phyloP scores from a whole-genome alignment of 2,329 filamentous ascomycete species.

The Beauveria asiatica region DNA sequence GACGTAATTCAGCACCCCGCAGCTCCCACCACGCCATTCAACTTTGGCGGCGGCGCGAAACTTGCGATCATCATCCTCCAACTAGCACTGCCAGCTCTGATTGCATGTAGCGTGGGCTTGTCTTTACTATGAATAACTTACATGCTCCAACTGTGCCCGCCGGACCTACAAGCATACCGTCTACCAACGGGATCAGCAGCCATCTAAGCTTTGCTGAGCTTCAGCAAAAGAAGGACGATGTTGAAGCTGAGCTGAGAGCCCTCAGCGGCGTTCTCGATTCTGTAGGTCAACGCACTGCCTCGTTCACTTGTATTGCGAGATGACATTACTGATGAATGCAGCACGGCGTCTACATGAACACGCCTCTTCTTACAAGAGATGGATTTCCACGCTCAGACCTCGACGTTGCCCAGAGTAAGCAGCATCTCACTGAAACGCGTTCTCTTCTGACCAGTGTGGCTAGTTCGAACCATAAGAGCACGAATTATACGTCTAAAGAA shows the following conservation, averaged over 20 bases:
- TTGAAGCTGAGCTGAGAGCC: slow-evolving; percentile 81
- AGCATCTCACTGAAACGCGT: not conserved
- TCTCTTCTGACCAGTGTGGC: slow-evolving; percentile 13
- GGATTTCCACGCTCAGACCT: slow-evolving; percentile 90
- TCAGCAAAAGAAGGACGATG: slow-evolving; percentile 70
- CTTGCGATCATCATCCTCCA: not conserved
- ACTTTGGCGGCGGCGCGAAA: not conserved
- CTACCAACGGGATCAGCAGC: slow-evolving; percentile 51
- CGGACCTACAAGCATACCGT: slow-evolving; percentile 59
- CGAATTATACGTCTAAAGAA: slow-evolving; percentile 85
- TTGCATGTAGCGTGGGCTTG: not conserved
- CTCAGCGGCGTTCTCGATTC: slow-evolving; percentile 82
- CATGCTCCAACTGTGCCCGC: slow-evolving; percentile 57
- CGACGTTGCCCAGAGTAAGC: slow-evolving; percentile 83
- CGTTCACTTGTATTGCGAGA: slow-evolving; percentile 2
- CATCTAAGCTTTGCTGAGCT: slow-evolving; percentile 69
- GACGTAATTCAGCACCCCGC: slow-evolving; percentile 6
- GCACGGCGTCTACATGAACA: slow-evolving; percentile 93
- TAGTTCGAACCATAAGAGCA: slow-evolving; percentile 86
- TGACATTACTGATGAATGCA: slow-evolving; percentile 28
- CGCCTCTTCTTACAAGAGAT: slow-evolving; percentile 75
- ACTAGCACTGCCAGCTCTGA: not conserved
- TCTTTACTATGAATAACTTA: slow-evolving; percentile 41
- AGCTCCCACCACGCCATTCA: not conserved
- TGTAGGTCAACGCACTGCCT: slow-evolving; percentile 40